A percentile compares a stretch with the other conserved stretches of the same genome.
Conservation (phyloP, 192 early-diverging fungal species). For the Phlyctochytrium arcticum region DNA sequence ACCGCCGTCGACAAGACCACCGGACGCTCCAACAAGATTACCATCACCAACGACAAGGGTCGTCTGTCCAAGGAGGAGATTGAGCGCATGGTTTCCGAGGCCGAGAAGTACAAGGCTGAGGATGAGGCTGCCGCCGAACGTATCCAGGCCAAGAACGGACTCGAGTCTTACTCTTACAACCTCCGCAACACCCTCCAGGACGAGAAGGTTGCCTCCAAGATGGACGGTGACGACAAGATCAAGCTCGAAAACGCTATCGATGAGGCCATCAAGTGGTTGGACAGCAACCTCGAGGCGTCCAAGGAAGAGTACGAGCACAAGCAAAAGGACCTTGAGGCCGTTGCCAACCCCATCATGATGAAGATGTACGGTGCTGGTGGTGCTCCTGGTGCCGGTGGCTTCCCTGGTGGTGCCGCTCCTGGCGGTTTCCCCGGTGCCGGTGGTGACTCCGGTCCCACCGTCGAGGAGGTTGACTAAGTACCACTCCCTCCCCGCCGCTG, state of each 20-base stretch:
- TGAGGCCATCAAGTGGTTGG: conserved; percentile 94
- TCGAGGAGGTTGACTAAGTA: conserved; percentile 59
- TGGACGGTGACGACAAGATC: conserved; percentile 83
- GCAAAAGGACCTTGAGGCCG: conserved; percentile 91
- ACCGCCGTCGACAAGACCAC: conserved; percentile 89
- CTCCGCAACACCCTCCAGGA: conserved; percentile 88
- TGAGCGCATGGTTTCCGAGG: conserved; percentile 93
- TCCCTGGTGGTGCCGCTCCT: conserved; percentile 64
- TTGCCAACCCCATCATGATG: conserved; percentile 97
- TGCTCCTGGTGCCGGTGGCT: conserved; percentile 43
- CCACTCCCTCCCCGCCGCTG: too few species aligned
- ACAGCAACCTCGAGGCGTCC: conserved; percentile 87
- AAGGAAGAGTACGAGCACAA: conserved; percentile 96
- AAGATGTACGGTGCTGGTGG: conserved; percentile 84
- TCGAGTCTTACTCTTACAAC: conserved; percentile 97
- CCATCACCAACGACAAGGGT: conserved; percentile 99
- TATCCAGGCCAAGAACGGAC: conserved; percentile 87
- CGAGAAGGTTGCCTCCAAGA: conserved; percentile 76
- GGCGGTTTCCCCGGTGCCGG: conserved; percentile 74
- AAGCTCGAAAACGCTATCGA: conserved; percentile 79
- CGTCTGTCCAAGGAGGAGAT: conserved; percentile 98
- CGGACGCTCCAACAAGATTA: conserved; percentile 93
- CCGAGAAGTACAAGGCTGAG: conserved; percentile 95
- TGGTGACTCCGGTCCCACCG: conserved; percentile 51
- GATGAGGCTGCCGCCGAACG: conserved; percentile 91